Evolutionary conservation across 2,329 filamentous ascomycete genomes (phyloP), one percentile per base, ranked within the genome.

Genomic region (Neurospora sp.): DNA sequence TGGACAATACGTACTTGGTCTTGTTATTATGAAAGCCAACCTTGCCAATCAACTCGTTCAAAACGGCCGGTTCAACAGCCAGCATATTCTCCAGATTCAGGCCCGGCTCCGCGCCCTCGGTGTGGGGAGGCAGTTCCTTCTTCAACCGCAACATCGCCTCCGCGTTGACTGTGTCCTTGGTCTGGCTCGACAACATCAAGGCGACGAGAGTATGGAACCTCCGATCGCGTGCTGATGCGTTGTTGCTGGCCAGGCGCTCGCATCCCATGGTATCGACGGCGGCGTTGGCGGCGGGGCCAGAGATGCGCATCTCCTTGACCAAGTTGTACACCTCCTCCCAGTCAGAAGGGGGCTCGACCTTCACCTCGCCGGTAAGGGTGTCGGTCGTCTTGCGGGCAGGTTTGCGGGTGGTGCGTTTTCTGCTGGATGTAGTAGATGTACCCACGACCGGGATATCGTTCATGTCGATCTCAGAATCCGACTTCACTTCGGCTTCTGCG

Each of bases 261-360:
- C 96, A 99, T 11, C 96, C 96, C 94, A 98, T 97, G 0, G 95
- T 98, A 79, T 99, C 96, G 11, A 99, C 96, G 0, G 95, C 92
- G 0, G 96, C 96, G 86, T 91, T 80, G 82, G 86, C 78, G 78
- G 91, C 81, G 81, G 80, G 77, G 7, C 85, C 85, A 3, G 71
- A 68, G 4, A 80, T 79, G 2, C 89, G 90, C 93, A 98, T 97
- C 76, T 87, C 86, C 76, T 90, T 90, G 66, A 96, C 91, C 0
- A 88, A 82, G 40, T 85, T 81, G 81, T 97, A 99, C 70, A 97
- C 89, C 70, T 89, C 86, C 72, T 93, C 89, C 96, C 96, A 97
- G 78, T 93, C 89, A 0, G 89, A 84, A 0, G 94, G 93, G 1
- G 93, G 88, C n/a, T 81, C 76, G 17, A 84, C 81, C 77, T 80